Base-by-base conservation (phyloP, 2,329 filamentous ascomycete species). In the Pyrenochaeta sp. region DNA sequence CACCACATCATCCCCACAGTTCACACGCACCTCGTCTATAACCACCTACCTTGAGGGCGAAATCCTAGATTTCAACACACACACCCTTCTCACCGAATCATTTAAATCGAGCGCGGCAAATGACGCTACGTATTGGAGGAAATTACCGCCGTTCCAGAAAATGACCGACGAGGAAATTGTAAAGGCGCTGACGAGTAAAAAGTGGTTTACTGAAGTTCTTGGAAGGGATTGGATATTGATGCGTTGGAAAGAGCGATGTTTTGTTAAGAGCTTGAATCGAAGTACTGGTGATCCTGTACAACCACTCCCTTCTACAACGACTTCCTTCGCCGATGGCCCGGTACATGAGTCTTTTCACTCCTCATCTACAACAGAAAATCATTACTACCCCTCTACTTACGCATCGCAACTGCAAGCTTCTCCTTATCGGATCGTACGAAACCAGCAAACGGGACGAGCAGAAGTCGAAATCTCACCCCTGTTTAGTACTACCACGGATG, bases 1-100 rank as follows among this genome's bases (percentile, higher is more conserved):
- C 25, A 43, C 27, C 42, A 42, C 50, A 8, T 30, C 53, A 13
- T 22, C 61, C 2, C 56, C 56, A 6, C 64, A 67, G 3, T 67
- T 64, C 58, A 72, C 71, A 5, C 74, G 68, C 67, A 79, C 73
- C 58, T 80, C 72, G 63, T 80, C 72, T 8, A 90, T 90, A 55
- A 85, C 86, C 15, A 90, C 87, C 2, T 90, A 87, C 68, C 81
- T 90, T 44, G 88, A 90, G 78, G 88, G 88, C 53, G 88, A 90
- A 69, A 89, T 90, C 58, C 85, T 90, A 59, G 88, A 90, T 71
- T 86, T 84, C 65, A 72, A 72, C 43, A 79, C 73, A 4, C 77
- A 83, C 70, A 81, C 78, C 47, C 79, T 90, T 64, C 77, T 84
- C 50, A 86, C 83, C 10, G 79, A 82, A 64, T 72, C 72, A 37